Evolutionary conservation across 2,329 filamentous ascomycete genomes (phyloP).

Genomic region (Alternaria triticimaculans): DNA sequence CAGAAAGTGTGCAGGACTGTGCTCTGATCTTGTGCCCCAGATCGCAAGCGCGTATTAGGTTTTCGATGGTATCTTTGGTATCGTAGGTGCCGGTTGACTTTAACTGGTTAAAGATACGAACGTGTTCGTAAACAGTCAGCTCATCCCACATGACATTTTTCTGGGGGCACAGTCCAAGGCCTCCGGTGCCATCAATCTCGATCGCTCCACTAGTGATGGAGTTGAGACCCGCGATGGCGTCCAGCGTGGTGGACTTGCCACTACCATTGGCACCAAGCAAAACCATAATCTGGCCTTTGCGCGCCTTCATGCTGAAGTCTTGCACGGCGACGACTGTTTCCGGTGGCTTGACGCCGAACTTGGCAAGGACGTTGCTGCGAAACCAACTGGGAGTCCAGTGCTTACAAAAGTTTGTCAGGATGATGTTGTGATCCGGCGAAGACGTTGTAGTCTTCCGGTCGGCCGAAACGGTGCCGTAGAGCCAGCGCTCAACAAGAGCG

Average conservation of each 20-base stretch:
- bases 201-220: slow-evolving; percentile 79
- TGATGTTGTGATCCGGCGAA: slow-evolving; percentile 63
- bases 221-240: slow-evolving; percentile 84
- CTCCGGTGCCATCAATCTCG: slow-evolving; percentile 76
- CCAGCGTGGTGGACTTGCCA: slow-evolving; percentile 88
- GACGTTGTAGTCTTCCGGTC: slow-evolving; percentile 53
- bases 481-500: slow-evolving; percentile 72
- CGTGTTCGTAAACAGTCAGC: slow-evolving; percentile 83
- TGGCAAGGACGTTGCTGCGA: slow-evolving; percentile 54
- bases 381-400: slow-evolving; percentile 73
- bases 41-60: slow-evolving; percentile 75
- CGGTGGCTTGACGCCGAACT: slow-evolving; percentile 56
- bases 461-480: slow-evolving; percentile 76
- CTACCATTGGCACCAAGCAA: slow-evolving; percentile 88
- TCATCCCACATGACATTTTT: slow-evolving; percentile 95
- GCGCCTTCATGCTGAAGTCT: slow-evolving; percentile 72
- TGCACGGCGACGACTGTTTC: slow-evolving; percentile 81
- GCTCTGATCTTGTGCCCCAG: slow-evolving; percentile 76
- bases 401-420: slow-evolving; percentile 77
- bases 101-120: slow-evolving; percentile 81
- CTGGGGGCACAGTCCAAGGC: slow-evolving; percentile 86
- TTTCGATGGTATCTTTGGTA: slow-evolving; percentile 63
- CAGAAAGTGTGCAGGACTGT: slow-evolving; percentile 78
- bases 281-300: slow-evolving; percentile 82
- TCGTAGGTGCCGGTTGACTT: slow-evolving; percentile 67